Conservation (phyloP, 257 asterid genomes). For the Przewalskia tangutica region DNA sequence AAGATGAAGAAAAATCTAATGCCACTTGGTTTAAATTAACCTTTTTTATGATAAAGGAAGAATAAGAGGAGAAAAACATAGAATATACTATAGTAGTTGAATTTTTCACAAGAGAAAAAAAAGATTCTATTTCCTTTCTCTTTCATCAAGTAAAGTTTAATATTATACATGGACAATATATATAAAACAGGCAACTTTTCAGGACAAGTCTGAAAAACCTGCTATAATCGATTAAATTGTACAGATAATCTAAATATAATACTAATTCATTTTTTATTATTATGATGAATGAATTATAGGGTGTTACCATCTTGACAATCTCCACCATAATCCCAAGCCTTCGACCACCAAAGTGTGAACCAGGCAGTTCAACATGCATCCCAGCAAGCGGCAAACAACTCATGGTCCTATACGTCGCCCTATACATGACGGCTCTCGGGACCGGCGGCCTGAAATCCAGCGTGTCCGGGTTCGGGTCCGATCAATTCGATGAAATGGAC, state of each 20-base stretch:
- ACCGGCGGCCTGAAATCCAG: slow-evolving; percentile 88
- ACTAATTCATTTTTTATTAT: neutral
- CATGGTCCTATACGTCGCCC: slow-evolving; percentile 40
- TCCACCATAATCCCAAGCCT: slow-evolving; percentile 61
- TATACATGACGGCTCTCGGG: slow-evolving; percentile 78
- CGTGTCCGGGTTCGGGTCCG: slow-evolving; percentile 84
- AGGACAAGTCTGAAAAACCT: neutral
- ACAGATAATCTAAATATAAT: neutral
- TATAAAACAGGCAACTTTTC: neutral
- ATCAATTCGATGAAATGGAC: slow-evolving; percentile 71
- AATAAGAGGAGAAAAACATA: neutral
- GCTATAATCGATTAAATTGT: neutral
- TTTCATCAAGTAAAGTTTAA: neutral
- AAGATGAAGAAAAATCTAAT: neutral
- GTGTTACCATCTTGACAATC: slow-evolving; percentile 59
- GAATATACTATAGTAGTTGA: neutral
- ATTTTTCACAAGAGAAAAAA: neutral
- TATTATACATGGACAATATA: neutral
- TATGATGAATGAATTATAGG: slow-evolving; percentile 21
- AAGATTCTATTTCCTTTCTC: neutral
- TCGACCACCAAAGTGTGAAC: slow-evolving; percentile 61
- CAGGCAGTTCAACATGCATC: slow-evolving; percentile 35
- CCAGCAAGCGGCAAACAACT: slow-evolving; percentile 59
- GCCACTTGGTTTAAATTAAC: neutral
- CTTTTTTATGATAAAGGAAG: neutral